A percentile compares a stretch with the other conserved stretches of the same genome.
Conservation (phyloP, 2,329 filamentous ascomycete species). For the Neoarthrinium moseri region DNA sequence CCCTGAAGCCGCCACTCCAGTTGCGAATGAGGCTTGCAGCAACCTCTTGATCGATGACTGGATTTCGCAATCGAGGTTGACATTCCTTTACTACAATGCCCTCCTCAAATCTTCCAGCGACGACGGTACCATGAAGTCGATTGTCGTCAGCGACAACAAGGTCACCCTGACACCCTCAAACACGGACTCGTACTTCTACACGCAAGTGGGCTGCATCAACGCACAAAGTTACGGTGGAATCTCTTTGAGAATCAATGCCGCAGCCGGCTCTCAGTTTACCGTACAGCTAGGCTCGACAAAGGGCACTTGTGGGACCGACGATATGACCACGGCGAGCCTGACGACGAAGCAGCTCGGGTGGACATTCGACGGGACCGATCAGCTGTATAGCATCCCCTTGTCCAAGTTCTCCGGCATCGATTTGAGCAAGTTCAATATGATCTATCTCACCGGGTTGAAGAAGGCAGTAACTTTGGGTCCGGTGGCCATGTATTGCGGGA, state of each 20-base stretch:
- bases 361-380: conserved; percentile 59
- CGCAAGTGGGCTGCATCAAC: conserved; percentile 53
- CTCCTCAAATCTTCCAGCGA: conserved; percentile 54
- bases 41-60: conserved; percentile 56
- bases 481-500: conserved; percentile 58
- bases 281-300: conserved; percentile 49
- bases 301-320: conserved; percentile 37
- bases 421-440: conserved; percentile 48
- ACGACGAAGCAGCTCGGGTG: conserved; percentile 52
- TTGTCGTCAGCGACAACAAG: conserved; percentile 50
- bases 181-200: conserved; percentile 56
- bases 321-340: conserved; percentile 32
- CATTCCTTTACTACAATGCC: conserved; percentile 61
- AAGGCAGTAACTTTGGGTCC: conserved; percentile 52
- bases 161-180: conserved; percentile 50
- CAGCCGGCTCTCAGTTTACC: conserved; percentile 47
- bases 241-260: conserved; percentile 53
- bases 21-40: too few species aligned
- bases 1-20: too few species aligned
- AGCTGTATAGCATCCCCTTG: conserved; percentile 58
- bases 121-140: conserved; percentile 55
- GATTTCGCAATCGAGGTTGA: conserved; percentile 59
- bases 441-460: conserved; percentile 48
- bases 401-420: conserved; percentile 50
- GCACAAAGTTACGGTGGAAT: conserved; percentile 53